Percentiles rank a stretch among this genome's conserved stretches.
These are phyloP conservation scores for Centaurea solstitialis DNA, from an alignment of 129 eudicot genomes.

Conservation along the genomic window DNA sequence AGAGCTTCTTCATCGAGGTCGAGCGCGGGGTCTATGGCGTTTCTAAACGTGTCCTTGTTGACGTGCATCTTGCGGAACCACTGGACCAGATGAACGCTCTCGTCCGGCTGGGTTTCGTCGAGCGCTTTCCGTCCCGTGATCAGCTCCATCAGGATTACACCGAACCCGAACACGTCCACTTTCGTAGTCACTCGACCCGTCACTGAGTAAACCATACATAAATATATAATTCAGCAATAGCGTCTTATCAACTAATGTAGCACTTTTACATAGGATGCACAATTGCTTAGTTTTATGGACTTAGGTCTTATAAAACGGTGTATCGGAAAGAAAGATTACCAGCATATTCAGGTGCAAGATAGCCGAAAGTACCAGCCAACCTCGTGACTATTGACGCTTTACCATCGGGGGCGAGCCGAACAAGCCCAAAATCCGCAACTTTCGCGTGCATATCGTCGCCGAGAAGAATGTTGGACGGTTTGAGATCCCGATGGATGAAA, in stretches of 20 bases:
- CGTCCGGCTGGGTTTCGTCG: slow-evolving; percentile 65
- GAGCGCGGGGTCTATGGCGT: slow-evolving; percentile 69
- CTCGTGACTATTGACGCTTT: slow-evolving; percentile 30
- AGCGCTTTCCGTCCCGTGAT: slow-evolving; percentile 78
- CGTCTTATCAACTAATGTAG: too few relatives aligned
- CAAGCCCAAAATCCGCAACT: slow-evolving; percentile 44
- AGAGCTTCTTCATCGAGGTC: slow-evolving; percentile 58
- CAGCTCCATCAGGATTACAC: slow-evolving; percentile 87
- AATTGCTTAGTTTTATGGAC: too few relatives aligned
- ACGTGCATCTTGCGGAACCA: slow-evolving; percentile 79
- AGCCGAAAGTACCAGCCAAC: slow-evolving; percentile 44
- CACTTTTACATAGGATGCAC: too few relatives aligned
- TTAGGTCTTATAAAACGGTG: too few relatives aligned
- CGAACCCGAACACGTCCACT: slow-evolving; percentile 90
- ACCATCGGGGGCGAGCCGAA: slow-evolving; percentile 37
- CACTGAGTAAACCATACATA: slow-evolving; percentile 38
- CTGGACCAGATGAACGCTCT: slow-evolving; percentile 70
- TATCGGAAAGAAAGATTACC: slow-evolving; percentile 30
- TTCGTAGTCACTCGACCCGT: slow-evolving; percentile 84
- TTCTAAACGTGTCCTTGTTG: slow-evolving; percentile 57
- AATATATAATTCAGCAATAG: neutral
- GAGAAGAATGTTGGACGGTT: slow-evolving; percentile 47
- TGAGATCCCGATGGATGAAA: slow-evolving; percentile 41
- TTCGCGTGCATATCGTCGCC: slow-evolving; percentile 42
- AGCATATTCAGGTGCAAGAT: slow-evolving; percentile 52